Percentiles rank a stretch among this genome's conserved stretches.
These are phyloP conservation scores for Scleroderma bovista DNA, from an alignment of 768 basidiomycete genomes.

Conservation along the genomic window DNA sequence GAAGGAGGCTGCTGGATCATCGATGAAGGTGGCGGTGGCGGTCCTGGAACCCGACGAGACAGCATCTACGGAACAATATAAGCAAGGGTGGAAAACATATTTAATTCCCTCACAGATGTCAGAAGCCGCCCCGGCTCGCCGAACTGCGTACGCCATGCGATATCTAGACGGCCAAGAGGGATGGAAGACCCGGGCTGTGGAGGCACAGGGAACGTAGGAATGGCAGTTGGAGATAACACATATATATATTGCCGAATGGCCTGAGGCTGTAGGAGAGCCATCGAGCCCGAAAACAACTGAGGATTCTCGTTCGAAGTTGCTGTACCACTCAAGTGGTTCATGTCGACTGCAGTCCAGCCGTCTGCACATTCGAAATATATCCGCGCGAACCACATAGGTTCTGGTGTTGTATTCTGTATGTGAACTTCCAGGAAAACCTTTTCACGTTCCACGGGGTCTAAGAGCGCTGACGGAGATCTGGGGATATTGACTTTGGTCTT, in stretches of 20 bases:
- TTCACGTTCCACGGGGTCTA: slow-evolving; percentile 61
- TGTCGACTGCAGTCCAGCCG: slow-evolving; percentile 56
- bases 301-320: slow-evolving; percentile 14
- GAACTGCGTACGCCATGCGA: slow-evolving; percentile 80
- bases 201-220: slow-evolving; percentile 40
- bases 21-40: slow-evolving; percentile 19
- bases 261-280: slow-evolving; percentile 75
- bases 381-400: slow-evolving; percentile 73
- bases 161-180: slow-evolving; percentile 81
- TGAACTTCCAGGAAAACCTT: slow-evolving; percentile 91
- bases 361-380: slow-evolving; percentile 74
- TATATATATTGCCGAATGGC: slow-evolving; percentile 87
- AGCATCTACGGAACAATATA: slow-evolving; percentile 44
- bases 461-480: slow-evolving; percentile 63
- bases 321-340: slow-evolving; percentile 37
- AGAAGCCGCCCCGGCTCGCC: slow-evolving; percentile 84
- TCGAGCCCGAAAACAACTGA: slow-evolving; percentile 53
- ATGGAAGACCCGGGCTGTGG: slow-evolving; percentile 67
- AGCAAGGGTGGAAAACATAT: neutral
- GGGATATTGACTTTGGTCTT: slow-evolving; percentile 89
- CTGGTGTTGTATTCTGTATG: slow-evolving; percentile 80
- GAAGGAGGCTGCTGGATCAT: slow-evolving; percentile 45
- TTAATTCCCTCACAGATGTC: slow-evolving; percentile 53
- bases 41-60: slow-evolving; percentile 70
- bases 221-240: slow-evolving; percentile 53